phyloP scores from a whole-genome alignment of 1,139 yeast species.

The Hyphopichia burtonii region DNA sequence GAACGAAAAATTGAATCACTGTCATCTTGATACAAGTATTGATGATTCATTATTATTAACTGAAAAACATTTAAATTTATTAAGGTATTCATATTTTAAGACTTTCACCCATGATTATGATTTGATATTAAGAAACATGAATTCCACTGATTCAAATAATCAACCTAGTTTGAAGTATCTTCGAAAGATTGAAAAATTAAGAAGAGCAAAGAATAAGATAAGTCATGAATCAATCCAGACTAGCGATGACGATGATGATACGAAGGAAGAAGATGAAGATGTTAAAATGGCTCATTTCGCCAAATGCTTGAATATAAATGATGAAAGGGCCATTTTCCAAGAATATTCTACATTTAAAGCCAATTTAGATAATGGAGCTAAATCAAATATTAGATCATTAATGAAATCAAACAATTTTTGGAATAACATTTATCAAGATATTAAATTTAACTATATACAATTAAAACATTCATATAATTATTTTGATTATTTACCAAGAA shows the following conservation, averaged over 20 bases:
- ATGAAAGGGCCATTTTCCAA: constrained; percentile 3
- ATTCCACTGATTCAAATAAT: constrained; percentile 6
- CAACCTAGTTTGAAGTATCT: constrained; percentile 16
- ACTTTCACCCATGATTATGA: constrained; percentile 15
- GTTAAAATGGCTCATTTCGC: constrained; percentile 8
- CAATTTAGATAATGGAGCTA: neutral
- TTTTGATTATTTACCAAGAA: constrained; percentile 31
- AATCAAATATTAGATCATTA: constrained; percentile 7
- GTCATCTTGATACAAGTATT: constrained; percentile 9
- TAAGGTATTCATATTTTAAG: constrained; percentile 28
- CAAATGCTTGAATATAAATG: constrained; percentile 2
- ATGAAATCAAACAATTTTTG: constrained; percentile 28
- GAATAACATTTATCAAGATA: constrained; percentile 35
- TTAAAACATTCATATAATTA: constrained; percentile 16
- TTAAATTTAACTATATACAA: constrained; percentile 24
- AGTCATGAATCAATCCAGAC: constrained; percentile 3
- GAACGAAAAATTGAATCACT: constrained; percentile 18
- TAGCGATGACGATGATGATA: constrained; percentile 4
- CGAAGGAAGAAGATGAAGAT: constrained; percentile 7
- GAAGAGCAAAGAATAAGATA: neutral
- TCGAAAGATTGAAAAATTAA: constrained; percentile 12
- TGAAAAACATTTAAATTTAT: constrained; percentile 17
- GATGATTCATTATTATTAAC: constrained; percentile 16
- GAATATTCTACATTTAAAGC: constrained; percentile 4
- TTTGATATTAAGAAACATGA: constrained; percentile 7